Conservation (phyloP, 345 rosid species). For the Eucalyptus pauciflora region DNA sequence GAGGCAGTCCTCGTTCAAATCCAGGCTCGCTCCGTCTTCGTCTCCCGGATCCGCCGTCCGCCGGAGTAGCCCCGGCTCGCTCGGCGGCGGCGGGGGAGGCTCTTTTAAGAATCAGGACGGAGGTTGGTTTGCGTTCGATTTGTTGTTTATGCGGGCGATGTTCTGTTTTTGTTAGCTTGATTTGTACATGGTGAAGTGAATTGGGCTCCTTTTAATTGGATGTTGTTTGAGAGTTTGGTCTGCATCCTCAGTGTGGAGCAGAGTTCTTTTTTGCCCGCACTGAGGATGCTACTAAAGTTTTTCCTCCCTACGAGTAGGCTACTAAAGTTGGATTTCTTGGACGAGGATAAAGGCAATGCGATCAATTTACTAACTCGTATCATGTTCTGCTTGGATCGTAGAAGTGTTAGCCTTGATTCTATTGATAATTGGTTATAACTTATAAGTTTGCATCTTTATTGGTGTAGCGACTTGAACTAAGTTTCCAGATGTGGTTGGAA, state of each 20-base stretch:
- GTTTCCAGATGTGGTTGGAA: neutral
- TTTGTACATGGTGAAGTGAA: neutral
- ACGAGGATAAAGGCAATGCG: neutral
- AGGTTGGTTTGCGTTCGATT: conserved; percentile 21
- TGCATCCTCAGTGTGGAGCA: neutral
- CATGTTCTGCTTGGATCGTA: neutral
- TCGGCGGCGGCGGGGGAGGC: conserved; percentile 1
- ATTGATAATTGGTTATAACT: neutral
- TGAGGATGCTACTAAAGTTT: neutral
- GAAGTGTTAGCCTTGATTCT: neutral
- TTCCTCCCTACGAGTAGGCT: neutral
- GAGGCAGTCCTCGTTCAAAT: conserved; percentile 68
- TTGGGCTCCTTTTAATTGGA: neutral
- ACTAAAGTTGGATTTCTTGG: neutral
- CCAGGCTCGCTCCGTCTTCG: conserved; percentile 39
- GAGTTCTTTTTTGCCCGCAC: neutral
- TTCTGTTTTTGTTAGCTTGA: neutral
- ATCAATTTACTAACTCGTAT: neutral
- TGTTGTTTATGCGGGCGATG: neutral
- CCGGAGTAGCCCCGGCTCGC: conserved; percentile 52
- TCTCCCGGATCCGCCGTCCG: conserved; percentile 37
- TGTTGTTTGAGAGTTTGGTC: neutral
- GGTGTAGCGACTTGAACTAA: neutral
- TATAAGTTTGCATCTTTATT: neutral
- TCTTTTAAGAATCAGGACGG: conserved; percentile 35